Percentiles rank a stretch among this genome's conserved stretches.
These are phyloP conservation scores for Kluyveromyces marxianus DNA, from an alignment of 1,139 yeast genomes.

Conservation along the genomic window DNA sequence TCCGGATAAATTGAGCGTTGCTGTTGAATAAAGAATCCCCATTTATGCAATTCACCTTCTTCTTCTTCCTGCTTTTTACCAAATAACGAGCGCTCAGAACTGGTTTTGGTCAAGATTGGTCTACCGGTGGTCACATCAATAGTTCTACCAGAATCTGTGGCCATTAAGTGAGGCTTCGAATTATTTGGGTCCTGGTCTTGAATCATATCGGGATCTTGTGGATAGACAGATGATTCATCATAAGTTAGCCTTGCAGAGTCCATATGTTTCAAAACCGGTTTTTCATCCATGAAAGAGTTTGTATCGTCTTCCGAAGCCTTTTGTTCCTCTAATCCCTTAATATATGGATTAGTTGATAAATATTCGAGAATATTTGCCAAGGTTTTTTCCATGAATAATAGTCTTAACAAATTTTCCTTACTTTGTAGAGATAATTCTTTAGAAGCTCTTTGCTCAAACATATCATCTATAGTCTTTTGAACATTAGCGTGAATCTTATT, in stretches of 20 bases:
- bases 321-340: constrained; percentile 12
- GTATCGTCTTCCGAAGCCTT: constrained; percentile 9
- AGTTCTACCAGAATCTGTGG: constrained; percentile 51
- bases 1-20: constrained; percentile 39
- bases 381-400: constrained; percentile 58
- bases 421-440: constrained; percentile 56
- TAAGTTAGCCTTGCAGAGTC: constrained; percentile 19
- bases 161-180: constrained; percentile 60
- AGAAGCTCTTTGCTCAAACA: constrained; percentile 50
- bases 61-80: constrained; percentile 78
- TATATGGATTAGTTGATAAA: constrained; percentile 30
- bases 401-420: constrained; percentile 59
- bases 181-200: constrained; percentile 8
- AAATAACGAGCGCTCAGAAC: constrained; percentile 58
- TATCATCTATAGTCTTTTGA: constrained; percentile 51
- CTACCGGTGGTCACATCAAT: constrained; percentile 65
- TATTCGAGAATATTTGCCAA: constrained; percentile 57
- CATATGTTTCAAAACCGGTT: constrained; percentile 18
- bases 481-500: constrained; percentile 48
- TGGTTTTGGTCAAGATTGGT: constrained; percentile 56
- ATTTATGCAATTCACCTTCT: constrained; percentile 85
- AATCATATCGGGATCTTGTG: constrained; percentile 3
- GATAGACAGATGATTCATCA: constrained; percentile 12
- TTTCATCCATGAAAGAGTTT: not conserved
- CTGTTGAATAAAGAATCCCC: constrained; percentile 70